Base-by-base conservation (phyloP, 2,329 filamentous ascomycete genomes). In the Acephala macrosclerotiorum region DNA sequence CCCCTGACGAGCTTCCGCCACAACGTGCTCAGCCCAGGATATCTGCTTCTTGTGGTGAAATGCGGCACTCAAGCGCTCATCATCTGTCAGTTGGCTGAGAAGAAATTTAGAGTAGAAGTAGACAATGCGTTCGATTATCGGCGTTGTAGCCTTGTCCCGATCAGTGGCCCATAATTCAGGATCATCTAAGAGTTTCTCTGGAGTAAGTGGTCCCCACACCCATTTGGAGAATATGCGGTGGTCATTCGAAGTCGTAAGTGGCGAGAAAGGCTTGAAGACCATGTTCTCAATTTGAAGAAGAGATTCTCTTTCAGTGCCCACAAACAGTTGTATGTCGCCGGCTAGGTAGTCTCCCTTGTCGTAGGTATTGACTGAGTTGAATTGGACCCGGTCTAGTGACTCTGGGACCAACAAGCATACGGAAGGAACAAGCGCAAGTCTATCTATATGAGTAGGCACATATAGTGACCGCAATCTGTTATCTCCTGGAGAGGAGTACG, bases 71-170 rank as follows among this genome's bases (percentile, higher is more conserved):
- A 29, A 16, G 16, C 33, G 9, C 18, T 20, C 14, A 14, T 38
- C 35, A 6, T 58, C 18, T 36, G 56, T 40, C 20, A 38, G 18
- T 25, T 25, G 29, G 18, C 20, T 18, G 12, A 40, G n/a, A 36
- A 38, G 40, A n/a, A 14, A 29, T 36, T 42, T 22, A 36, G 35
- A 33, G 53, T 57, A 57, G 29, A 57, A 57, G 53, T 57, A 57
- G 16, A 57, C 33, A 20, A 16, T 33, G 11, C 53, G 53, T 33
- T 57, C 53, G 16, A 57, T 57, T 12, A 35, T 35, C 9, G 53
- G 25, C 16, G 20, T 57, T 14, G n/a, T 18, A 14, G 26, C 25
- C 53, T 33, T 57, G 25, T 57, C 53, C n/a, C 35, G 25, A 14
- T 57, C 53, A 33, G 53, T 57, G 25, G 53, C 25, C 25, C 25